A percentile compares a stretch with the other conserved stretches of the same genome.
phyloP scores from a whole-genome alignment of 2,329 filamentous ascomycete genomes.

The Aschersonia sp. region DNA sequence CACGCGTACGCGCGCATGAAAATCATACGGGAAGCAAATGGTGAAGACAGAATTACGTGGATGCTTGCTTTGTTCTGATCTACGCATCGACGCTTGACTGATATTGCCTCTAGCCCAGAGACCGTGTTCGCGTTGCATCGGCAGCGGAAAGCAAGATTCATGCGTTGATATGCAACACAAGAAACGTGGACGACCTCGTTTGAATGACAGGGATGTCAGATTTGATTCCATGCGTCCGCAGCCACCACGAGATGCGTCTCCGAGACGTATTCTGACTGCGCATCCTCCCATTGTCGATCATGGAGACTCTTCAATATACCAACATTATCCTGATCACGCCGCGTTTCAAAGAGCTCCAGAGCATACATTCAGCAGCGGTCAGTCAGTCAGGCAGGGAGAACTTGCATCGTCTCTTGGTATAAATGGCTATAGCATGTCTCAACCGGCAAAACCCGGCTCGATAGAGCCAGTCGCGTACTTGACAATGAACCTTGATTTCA shows the following conservation, averaged over 20 bases:
- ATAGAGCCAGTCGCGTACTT: constrained; percentile 41
- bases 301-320: too few relatives aligned
- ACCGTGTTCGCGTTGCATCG: constrained; percentile 63
- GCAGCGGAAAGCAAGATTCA: constrained; percentile 66
- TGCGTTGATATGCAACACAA: constrained; percentile 80
- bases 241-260: constrained; percentile 27
- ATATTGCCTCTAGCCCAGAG: constrained; percentile 44
- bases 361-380: constrained; percentile 13
- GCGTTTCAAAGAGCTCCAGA: not conserved
- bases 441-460: constrained; percentile 18
- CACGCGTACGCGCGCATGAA: too few relatives aligned
- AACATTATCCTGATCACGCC: constrained; percentile 15
- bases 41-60: too few relatives aligned
- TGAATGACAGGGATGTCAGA: constrained; percentile 51
- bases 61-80: too few relatives aligned
- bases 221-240: constrained; percentile 37
- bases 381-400: constrained; percentile 34
- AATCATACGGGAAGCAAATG: too few relatives aligned
- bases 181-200: constrained; percentile 63
- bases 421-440: constrained; percentile 1
- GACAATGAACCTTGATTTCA: constrained; percentile 42
- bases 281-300: too few relatives aligned
- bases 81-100: constrained; percentile 9
- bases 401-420: constrained; percentile 18
- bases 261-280: constrained; percentile 23